phyloP scores from a whole-genome alignment of 306 rosid genomes.

The Sesbania bispinosa region DNA sequence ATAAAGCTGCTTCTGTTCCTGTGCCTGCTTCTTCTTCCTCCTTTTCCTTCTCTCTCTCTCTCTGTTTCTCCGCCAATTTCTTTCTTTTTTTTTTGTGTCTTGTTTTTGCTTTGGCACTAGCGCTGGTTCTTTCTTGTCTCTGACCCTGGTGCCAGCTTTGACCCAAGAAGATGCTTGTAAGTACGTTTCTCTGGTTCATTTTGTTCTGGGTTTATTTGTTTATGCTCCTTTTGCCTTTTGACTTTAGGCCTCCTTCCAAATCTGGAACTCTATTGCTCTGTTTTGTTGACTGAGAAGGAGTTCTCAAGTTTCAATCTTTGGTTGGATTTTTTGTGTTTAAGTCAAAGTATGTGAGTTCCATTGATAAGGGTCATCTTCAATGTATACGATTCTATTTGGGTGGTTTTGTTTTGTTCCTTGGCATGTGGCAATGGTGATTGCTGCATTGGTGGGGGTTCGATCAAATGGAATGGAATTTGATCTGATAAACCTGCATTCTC shows the following conservation, averaged over 20 bases:
- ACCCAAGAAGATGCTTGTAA: slow-evolving; percentile 95
- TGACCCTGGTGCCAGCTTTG: slow-evolving; percentile 50
- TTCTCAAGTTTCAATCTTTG: slow-evolving; percentile 26
- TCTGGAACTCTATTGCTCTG: slow-evolving; percentile 23
- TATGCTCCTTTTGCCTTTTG: slow-evolving; percentile 15
- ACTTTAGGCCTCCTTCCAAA: slow-evolving; percentile 13
- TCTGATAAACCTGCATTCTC: slow-evolving; percentile 16
- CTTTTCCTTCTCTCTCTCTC: neutral
- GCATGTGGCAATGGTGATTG: neutral
- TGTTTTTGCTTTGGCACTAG: slow-evolving; percentile 35
- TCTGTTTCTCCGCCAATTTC: slow-evolving; percentile 21
- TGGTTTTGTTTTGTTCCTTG: neutral
- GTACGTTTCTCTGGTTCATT: slow-evolving; percentile 70
- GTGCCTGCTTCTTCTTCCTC: slow-evolving; percentile 31
- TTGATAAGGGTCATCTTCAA: slow-evolving; percentile 3
- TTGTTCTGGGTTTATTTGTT: slow-evolving; percentile 23
- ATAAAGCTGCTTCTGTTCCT: slow-evolving; percentile 37
- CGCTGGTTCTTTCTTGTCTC: slow-evolving; percentile 41
- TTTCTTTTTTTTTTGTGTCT: neutral
- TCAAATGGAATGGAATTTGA: slow-evolving; percentile 23
- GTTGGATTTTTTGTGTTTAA: slow-evolving; percentile 20
- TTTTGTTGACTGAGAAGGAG: neutral
- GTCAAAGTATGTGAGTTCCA: slow-evolving; percentile 6
- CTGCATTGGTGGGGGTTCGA: neutral
- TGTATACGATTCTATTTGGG: neutral